Evolutionary conservation across 2,329 filamentous ascomycete genomes (phyloP).

Genomic region (Scedosporium dehoogii): DNA sequence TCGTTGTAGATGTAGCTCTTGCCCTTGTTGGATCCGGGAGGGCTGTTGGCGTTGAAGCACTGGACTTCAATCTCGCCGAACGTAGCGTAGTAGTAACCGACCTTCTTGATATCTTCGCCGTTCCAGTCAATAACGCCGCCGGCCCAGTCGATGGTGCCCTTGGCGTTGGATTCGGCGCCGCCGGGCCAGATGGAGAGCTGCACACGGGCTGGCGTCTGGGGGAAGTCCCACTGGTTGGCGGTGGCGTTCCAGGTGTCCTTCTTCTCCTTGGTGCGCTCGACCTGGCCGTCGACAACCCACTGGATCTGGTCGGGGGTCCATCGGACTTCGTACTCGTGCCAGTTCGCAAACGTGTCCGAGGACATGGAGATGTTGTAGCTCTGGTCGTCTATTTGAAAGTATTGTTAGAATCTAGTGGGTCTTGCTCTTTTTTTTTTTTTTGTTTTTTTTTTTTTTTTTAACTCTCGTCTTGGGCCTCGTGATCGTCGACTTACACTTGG

Average conservation of each 20-base stretch:
- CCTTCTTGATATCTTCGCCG: conserved; percentile 64
- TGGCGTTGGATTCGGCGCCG: conserved; percentile 64
- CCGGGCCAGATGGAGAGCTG: conserved; percentile 96
- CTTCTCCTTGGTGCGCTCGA: conserved; percentile 64
- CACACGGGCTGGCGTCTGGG: conserved; percentile 82
- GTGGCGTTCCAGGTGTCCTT: conserved; percentile 80
- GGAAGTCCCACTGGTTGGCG: conserved; percentile 71
- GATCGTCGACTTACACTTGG: conserved; percentile 59
- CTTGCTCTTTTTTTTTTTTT: no score
- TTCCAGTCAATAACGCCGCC: conserved; percentile 87
- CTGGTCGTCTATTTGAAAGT: conserved; percentile 52
- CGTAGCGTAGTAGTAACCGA: conserved; percentile 82
- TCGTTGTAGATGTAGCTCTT: conserved; percentile 69
- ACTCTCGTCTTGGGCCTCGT: background rate
- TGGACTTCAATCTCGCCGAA: conserved; percentile 70
- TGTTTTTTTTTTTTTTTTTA: background rate
- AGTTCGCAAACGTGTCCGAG: conserved; percentile 64
- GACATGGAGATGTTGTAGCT: conserved; percentile 55
- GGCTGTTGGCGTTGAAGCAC: conserved; percentile 61
- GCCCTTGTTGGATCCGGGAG: conserved; percentile 58
- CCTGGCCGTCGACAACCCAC: conserved; percentile 78
- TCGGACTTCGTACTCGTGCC: conserved; percentile 85
- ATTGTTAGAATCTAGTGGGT: no score
- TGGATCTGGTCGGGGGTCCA: conserved; percentile 82
- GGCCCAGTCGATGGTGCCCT: conserved; percentile 85